Evolutionary conservation across 2,329 filamentous ascomycete genomes (phyloP).

Genomic region (Arthrobotrys pseudoclavata): DNA sequence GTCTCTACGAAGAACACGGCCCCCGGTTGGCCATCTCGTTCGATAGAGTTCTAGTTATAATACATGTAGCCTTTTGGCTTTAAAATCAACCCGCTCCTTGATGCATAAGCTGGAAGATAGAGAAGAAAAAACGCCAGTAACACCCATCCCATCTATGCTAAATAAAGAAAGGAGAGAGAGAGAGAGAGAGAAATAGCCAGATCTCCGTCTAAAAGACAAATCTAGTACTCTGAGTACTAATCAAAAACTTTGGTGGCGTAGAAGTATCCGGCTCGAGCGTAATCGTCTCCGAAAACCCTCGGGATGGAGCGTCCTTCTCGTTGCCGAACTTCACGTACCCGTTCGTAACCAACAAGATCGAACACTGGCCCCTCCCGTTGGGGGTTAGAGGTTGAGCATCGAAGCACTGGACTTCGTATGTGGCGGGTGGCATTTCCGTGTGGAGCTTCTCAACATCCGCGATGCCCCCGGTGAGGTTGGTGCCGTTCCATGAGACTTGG

Average conservation of each 20-base stretch:
- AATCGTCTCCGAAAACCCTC: slow-evolving; percentile 83
- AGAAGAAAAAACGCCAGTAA: not conserved
- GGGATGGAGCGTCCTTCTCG: slow-evolving; percentile 74
- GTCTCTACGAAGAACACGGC: not conserved
- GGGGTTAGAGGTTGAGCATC: slow-evolving; percentile 74
- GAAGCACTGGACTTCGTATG: slow-evolving; percentile 80
- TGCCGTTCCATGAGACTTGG: slow-evolving; percentile 85
- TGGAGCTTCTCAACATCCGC: slow-evolving; percentile 77
- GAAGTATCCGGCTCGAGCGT: slow-evolving; percentile 76
- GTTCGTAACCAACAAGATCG: slow-evolving; percentile 79
- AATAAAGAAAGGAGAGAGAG: not conserved
- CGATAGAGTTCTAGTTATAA: not conserved
- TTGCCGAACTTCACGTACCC: slow-evolving; percentile 79
- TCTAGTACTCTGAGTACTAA: slow-evolving; percentile 62
- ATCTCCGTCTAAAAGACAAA: slow-evolving; percentile 60
- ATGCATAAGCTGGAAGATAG: not conserved
- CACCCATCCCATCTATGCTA: not conserved
- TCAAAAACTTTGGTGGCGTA: slow-evolving; percentile 61
- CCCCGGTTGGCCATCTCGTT: too few relatives aligned
- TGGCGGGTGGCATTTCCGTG: slow-evolving; percentile 73
- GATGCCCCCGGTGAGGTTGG: slow-evolving; percentile 73
- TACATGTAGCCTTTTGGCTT: not conserved
- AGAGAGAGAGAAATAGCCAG: not conserved
- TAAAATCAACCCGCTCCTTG: not conserved
- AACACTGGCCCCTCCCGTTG: slow-evolving; percentile 74